Evolutionary conservation across 495 filamentous ascomycete species (phyloP), one percentile per base, ranked within the genome.

Genomic region (Xylaria palmicola): DNA sequence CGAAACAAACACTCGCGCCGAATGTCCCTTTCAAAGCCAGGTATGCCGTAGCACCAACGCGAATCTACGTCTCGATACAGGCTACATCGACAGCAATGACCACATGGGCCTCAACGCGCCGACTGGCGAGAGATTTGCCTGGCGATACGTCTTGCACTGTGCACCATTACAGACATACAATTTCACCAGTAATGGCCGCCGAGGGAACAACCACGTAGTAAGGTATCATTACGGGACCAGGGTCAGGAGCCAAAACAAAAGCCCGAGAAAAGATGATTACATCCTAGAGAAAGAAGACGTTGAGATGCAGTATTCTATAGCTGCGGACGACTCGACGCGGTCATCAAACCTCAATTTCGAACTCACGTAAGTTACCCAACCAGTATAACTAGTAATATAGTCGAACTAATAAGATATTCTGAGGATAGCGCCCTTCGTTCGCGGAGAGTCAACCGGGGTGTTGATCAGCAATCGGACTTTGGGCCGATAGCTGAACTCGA

Each of bases 41-140:
- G 32, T 68, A 20, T 68, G 62, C 44, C 56, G 57, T 34, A 56
- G 17, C 2, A 3, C 10, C 5, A 22, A 13, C 17, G 13, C 44
- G 1, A 68, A 68, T 37, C 0, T 68, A 13, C 26, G 56, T 27
- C 1, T 68, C 0, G 62, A 68, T 26, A 63, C 66, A 6, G 66
- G 63, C 4, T 63, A 44, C 43, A 32, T 68, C 22, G 62, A 64
- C 19, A 68, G 62, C 47, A 22, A 63, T 53, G 6, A 62, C 6
- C 32, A 68, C 32, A 55, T 68, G 24, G 62, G 66, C 4, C 45
- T 49, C 15, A 67, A 67, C 43, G 24, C 56, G 0, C 60, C 60
- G 1, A 34, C 44, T 5, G 34, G 43, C 3, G 5, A 63, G 10
- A 43, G 61, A 7, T 19, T 64, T n/a, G 30, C 6, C 13, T 59